Base-by-base conservation (phyloP, 1,284 basidiomycete genomes). In the Ganoderma boninense region DNA sequence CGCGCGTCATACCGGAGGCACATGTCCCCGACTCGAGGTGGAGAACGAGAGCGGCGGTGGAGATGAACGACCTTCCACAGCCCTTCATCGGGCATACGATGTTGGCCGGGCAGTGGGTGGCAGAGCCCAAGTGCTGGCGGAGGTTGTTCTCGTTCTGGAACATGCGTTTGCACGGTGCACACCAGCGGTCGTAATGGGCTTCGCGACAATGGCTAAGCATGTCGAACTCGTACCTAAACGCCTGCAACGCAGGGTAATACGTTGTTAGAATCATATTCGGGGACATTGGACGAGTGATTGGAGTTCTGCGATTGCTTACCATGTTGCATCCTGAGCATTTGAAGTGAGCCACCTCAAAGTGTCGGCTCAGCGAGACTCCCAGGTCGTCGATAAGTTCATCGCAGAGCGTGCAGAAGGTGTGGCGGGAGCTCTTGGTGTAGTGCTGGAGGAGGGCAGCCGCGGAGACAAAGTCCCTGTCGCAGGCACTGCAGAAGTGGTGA, bases 401-500 rank as follows among this genome's bases (percentile, higher is more conserved):
- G 70, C 80, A 81, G 3, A 63, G 62, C 32, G 65, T 57, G 66
- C 80, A 81, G 66, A 75, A 80, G 40, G 66, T 35, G 65, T 81
- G 80, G 2, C 54, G 35, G 0, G 73, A 64, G 66, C 78, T 80
- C 35, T 77, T 74, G 10, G 60, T 62, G 65, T 67, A 77, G 63
- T 79, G 79, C 67, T 77, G 70, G 3, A 44, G 56, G 20, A 75
- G 63, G 18, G 54, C 71, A n/a, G n/a, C 18, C 4, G 62, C 43
- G 26, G 71, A 68, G 18, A 66, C 59, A 62, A 78, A 78, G 63
- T 75, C 73, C 38, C 46, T 67, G 61, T 69, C 66, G 75, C 84
- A 86, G 3, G 78, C 70, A 29, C 76, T 35, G 75, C 85, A 87
- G 52, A 80, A 70, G 65, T 80, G 65, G 57, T 84, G 83, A 10